Evolutionary conservation across 208 protist species (phyloP).

Genomic region (Zelonia costaricensis): DNA sequence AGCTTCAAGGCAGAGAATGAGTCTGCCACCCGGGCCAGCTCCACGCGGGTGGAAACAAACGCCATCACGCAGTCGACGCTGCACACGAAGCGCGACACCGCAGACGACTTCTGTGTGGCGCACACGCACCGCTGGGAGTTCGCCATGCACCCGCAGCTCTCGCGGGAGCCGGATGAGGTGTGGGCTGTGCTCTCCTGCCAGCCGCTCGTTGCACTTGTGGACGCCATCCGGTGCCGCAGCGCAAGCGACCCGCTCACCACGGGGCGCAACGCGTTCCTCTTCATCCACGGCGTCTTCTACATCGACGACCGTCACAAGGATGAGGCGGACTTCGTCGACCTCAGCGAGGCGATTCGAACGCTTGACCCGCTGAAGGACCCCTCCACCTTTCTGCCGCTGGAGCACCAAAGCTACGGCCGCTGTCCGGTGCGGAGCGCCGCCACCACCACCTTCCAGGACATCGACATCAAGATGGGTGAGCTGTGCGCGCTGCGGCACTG

Average conservation of each 20-base stretch:
- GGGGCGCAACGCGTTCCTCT: conserved; percentile 72
- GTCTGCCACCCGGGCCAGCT: neutral
- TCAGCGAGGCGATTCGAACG: conserved; percentile 49
- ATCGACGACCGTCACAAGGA: conserved; percentile 73
- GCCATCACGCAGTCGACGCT: conserved; percentile 31
- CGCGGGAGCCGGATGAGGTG: conserved; percentile 40
- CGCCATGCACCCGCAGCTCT: conserved; percentile 35
- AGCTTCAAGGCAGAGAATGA: conserved; percentile 26
- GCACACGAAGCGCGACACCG: conserved; percentile 34
- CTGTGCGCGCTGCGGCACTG: conserved; percentile 64
- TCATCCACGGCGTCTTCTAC: conserved; percentile 82
- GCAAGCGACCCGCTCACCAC: conserved; percentile 21
- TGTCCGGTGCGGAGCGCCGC: conserved; percentile 70
- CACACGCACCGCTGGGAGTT: conserved; percentile 86
- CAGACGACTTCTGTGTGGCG: conserved; percentile 70
- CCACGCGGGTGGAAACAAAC: conserved; percentile 13
- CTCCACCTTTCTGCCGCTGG: neutral
- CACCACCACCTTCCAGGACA: conserved; percentile 68
- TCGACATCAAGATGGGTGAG: conserved; percentile 66
- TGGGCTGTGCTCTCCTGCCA: conserved; percentile 85
- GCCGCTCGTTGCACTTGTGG: conserved; percentile 62
- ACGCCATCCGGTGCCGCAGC: conserved; percentile 59
- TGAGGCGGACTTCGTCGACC: conserved; percentile 51
- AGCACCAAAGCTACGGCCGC: conserved; percentile 45
- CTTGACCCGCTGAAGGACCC: conserved; percentile 33